phyloP scores from a whole-genome alignment of 2,329 filamentous ascomycete genomes.

The Ophiocordyceps camponoti-leonardi region DNA sequence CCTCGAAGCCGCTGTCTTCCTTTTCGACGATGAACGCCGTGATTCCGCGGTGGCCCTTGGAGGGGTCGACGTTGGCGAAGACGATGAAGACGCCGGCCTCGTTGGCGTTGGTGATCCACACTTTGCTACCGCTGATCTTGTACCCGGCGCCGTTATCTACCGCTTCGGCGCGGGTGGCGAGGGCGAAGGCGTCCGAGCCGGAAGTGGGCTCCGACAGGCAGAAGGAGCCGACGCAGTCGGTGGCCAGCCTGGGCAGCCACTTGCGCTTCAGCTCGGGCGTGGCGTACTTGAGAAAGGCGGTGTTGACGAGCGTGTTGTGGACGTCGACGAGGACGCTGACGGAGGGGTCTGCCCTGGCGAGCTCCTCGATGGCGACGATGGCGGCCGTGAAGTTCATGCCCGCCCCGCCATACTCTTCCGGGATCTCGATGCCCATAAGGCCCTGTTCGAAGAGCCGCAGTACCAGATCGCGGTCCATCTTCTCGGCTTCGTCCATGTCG shows the following conservation, averaged over 20 bases:
- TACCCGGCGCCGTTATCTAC: constrained; percentile 69
- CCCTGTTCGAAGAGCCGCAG: constrained; percentile 96
- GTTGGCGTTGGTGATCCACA: constrained; percentile 99
- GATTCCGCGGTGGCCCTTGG: constrained; percentile 92
- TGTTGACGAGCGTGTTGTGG: constrained; percentile 96
- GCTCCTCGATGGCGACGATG: constrained; percentile 92
- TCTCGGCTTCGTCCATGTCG: constrained; percentile 94
- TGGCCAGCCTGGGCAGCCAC: constrained; percentile 80
- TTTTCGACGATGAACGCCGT: constrained; percentile 93
- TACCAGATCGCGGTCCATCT: constrained; percentile 76
- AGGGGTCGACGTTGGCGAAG: constrained; percentile 86
- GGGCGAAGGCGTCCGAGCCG: constrained; percentile 88
- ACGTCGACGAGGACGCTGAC: constrained; percentile 94
- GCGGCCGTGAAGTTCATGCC: constrained; percentile 98
- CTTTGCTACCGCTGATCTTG: constrained; percentile 81
- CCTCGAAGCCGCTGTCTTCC: constrained; percentile 71
- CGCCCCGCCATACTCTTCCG: constrained; percentile 88
- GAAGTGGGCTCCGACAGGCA: constrained; percentile 85
- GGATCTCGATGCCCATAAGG: constrained; percentile 93
- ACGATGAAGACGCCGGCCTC: constrained; percentile 94
- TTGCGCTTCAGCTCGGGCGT: constrained; percentile 62
- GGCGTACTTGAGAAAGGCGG: constrained; percentile 73
- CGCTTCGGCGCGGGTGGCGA: constrained; percentile 79
- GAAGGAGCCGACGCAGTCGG: constrained; percentile 79
- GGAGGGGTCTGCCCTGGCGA: constrained; percentile 83